Evolutionary conservation across 148 eudicot genomes (phyloP).

Genomic region (Pharnaceum exiguum): DNA sequence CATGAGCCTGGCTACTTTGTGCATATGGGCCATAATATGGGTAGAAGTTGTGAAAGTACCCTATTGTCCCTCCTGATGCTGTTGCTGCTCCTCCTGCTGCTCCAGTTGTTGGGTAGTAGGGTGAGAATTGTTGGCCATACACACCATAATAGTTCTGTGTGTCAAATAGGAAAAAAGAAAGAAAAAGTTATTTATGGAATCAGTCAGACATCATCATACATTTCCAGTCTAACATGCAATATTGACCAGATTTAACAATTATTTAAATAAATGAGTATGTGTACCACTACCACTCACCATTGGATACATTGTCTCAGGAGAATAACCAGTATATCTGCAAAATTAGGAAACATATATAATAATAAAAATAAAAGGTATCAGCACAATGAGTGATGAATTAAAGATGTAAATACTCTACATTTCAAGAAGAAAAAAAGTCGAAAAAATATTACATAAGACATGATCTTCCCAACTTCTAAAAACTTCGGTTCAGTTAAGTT

Average conservation of each 20-base stretch:
- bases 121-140: slow-evolving; percentile 39
- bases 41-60: slow-evolving; percentile 34
- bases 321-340: slow-evolving; percentile 46
- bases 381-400: not conserved
- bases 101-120: slow-evolving; percentile 36
- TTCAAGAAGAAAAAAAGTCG: not conserved
- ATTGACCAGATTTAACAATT: not conserved
- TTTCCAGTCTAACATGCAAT: not conserved
- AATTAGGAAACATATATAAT: not conserved
- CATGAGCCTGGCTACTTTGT: slow-evolving; percentile 40
- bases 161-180: not conserved
- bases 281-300: slow-evolving; percentile 37
- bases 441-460: too few species aligned
- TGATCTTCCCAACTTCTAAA: too few species aligned
- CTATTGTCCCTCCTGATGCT: slow-evolving; percentile 25
- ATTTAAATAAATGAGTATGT: not conserved
- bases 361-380: not conserved
- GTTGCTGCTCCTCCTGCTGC: slow-evolving; percentile 11
- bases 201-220: not conserved
- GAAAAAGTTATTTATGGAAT: not conserved
- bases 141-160: slow-evolving; percentile 42
- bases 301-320: slow-evolving; percentile 49
- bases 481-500: too few species aligned
- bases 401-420: not conserved
- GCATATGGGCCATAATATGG: slow-evolving; percentile 33